Percentiles rank a stretch among this genome's conserved stretches.
phyloP scores from a whole-genome alignment of 306 rosid genomes.

The Fagus crenata region DNA sequence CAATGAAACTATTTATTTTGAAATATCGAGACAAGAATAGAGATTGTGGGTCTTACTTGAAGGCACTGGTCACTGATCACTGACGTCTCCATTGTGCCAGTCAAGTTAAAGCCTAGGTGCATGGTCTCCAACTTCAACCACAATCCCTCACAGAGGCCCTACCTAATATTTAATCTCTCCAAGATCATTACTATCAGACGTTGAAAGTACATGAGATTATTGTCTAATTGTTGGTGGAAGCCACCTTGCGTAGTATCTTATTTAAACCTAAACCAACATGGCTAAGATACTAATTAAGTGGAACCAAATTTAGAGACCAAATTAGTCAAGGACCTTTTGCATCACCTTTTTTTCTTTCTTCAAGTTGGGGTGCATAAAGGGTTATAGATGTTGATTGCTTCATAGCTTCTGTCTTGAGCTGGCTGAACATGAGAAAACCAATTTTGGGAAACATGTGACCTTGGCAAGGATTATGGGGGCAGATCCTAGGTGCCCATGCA shows the following conservation, averaged over 20 bases:
- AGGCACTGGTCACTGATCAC: conserved; percentile 16
- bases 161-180: conserved; percentile 37
- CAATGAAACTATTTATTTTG: background rate
- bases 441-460: conserved; percentile 47
- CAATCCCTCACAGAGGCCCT: conserved; percentile 33
- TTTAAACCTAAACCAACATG: conserved; percentile 26
- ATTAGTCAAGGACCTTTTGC: conserved; percentile 30
- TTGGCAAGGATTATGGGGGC: conserved; percentile 52
- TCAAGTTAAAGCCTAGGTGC: conserved; percentile 27
- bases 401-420: conserved; percentile 40
- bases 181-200: conserved; percentile 41
- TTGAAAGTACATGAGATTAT: conserved; percentile 51
- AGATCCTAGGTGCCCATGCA: conserved; percentile 30
- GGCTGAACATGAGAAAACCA: conserved; percentile 48
- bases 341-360: conserved; percentile 24
- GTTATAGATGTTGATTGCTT: conserved; percentile 35
- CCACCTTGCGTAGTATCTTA: conserved; percentile 33
- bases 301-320: conserved; percentile 46
- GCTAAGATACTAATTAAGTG: conserved; percentile 29
- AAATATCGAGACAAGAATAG: conserved; percentile 2
- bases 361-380: conserved; percentile 43
- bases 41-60: conserved; percentile 38
- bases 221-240: conserved; percentile 62
- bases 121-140: conserved; percentile 12
- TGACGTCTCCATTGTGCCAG: conserved; percentile 37